A percentile compares a stretch with the other conserved stretches of the same genome.
Conservation (phyloP, 129 eudicot genomes). For the Oenanthe sinensis region DNA sequence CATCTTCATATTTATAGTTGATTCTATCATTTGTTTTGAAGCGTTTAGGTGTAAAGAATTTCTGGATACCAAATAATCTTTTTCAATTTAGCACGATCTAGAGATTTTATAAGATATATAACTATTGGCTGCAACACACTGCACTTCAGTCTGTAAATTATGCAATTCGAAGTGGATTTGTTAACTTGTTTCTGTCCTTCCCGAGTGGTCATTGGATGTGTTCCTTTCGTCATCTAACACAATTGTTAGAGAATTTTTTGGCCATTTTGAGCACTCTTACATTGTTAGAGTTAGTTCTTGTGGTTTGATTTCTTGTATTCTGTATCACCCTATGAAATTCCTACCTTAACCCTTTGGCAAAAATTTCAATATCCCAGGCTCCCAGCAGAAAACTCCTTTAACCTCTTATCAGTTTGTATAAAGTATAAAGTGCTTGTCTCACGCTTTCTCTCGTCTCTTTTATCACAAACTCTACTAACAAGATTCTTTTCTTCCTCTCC, state of each 20-base stretch:
- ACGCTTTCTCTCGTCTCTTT: not conserved
- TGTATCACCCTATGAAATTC: not conserved
- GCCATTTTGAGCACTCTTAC: not conserved
- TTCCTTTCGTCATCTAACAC: not conserved
- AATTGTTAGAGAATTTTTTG: not conserved
- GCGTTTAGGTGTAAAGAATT: not conserved
- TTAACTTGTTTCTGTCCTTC: not conserved
- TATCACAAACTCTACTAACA: constrained; percentile 1
- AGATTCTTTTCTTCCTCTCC: constrained; percentile 1
- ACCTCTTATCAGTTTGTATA: not conserved
- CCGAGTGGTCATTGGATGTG: not conserved
- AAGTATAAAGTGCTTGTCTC: not conserved
- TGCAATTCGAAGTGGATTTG: not conserved
- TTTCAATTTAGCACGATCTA: not conserved
- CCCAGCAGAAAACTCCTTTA: not conserved
- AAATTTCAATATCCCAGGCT: not conserved
- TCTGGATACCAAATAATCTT: not conserved
- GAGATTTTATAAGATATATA: not conserved
- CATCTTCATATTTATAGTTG: not conserved
- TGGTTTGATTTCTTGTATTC: not conserved
- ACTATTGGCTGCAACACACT: not conserved
- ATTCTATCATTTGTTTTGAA: no score
- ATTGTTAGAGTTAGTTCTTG: not conserved
- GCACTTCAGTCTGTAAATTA: not conserved
- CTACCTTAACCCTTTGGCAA: not conserved